Evolutionary conservation across 495 filamentous ascomycete species (phyloP).

Genomic region (Sordaria brevicollis): DNA sequence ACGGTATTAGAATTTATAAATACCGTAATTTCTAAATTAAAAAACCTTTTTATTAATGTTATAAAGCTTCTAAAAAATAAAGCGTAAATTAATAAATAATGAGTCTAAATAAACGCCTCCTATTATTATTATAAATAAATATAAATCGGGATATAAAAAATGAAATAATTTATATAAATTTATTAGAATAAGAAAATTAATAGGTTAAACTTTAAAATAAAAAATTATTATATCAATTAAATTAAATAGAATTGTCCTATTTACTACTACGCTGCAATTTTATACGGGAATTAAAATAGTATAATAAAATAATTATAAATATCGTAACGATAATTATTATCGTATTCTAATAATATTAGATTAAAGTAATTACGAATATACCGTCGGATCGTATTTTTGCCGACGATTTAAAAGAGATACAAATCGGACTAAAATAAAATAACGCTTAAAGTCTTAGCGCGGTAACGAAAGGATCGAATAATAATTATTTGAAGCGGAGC

Average conservation of each 20-base stretch:
- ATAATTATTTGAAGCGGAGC: too few species aligned
- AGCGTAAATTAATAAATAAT: neutral
- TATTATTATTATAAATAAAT: neutral
- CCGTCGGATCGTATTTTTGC: neutral
- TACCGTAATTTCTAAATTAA: neutral
- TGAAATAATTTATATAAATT: neutral
- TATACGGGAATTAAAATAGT: neutral
- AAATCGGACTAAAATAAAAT: neutral
- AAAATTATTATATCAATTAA: neutral
- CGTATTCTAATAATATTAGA: neutral
- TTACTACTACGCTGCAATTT: neutral
- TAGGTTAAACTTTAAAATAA: neutral
- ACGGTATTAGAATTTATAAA: neutral
- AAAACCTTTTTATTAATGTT: neutral
- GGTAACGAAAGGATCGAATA: neutral
- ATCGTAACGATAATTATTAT: neutral
- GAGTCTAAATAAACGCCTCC: neutral
- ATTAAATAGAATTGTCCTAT: neutral
- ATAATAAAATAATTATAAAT: neutral
- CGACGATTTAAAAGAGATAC: neutral
- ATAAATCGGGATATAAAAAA: neutral
- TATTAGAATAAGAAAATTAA: neutral
- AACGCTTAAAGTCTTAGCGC: neutral
- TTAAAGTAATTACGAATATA: neutral
- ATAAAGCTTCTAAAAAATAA: neutral